phyloP scores from a whole-genome alignment of 208 protist species.

The Borovskyia barvae region DNA sequence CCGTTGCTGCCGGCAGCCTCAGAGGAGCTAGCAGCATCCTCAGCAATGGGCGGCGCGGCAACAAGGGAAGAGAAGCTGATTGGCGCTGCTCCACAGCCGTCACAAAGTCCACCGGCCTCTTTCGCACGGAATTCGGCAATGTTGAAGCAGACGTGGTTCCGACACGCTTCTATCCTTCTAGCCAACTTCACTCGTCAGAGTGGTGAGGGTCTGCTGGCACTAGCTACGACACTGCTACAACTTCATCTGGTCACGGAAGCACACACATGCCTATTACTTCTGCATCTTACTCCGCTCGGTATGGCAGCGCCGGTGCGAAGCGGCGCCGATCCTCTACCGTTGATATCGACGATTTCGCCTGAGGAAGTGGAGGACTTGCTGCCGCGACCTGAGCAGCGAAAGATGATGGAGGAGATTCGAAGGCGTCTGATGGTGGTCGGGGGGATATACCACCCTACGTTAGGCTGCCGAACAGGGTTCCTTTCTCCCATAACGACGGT shows the following conservation, averaged over 20 bases:
- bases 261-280: slow-evolving; percentile 72
- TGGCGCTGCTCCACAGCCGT: not conserved
- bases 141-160: slow-evolving; percentile 37
- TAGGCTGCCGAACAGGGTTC: slow-evolving; percentile 53
- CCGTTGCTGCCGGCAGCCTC: slow-evolving; percentile 31
- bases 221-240: slow-evolving; percentile 43
- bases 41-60: not conserved
- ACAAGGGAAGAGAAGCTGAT: too few species aligned
- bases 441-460: slow-evolving; percentile 49
- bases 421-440: slow-evolving; percentile 56
- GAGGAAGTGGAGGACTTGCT: slow-evolving; percentile 17
- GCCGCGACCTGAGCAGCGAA: slow-evolving; percentile 41
- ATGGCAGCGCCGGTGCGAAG: slow-evolving; percentile 18
- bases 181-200: slow-evolving; percentile 69
- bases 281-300: slow-evolving; percentile 42
- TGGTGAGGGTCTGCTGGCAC: slow-evolving; percentile 43
- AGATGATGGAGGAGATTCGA: slow-evolving; percentile 50
- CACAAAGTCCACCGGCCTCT: not conserved
- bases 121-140: slow-evolving; percentile 13
- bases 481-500: slow-evolving; percentile 57
- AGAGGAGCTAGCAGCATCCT: not conserved
- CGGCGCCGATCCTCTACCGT: slow-evolving; percentile 20
- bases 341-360: not conserved
- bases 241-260: slow-evolving; percentile 49
- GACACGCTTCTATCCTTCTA: slow-evolving; percentile 55